phyloP scores from a whole-genome alignment of 2,329 filamentous ascomycete genomes.

The Podosphaera fusca region DNA sequence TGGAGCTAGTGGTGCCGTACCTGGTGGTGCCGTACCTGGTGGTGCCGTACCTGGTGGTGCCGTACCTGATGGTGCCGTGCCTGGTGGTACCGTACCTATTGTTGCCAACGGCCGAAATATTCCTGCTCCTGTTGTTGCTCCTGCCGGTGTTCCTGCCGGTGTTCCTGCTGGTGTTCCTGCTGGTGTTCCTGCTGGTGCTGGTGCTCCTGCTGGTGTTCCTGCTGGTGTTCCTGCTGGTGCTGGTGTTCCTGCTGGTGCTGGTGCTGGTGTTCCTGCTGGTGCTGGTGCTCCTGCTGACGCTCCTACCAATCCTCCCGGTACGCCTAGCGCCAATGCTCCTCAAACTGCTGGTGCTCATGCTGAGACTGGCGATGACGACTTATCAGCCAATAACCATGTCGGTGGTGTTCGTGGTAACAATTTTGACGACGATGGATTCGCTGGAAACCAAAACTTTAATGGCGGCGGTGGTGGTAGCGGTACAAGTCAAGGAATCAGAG shows the following conservation, averaged over 20 bases:
- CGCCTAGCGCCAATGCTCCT: not conserved
- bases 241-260: not conserved
- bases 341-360: not conserved
- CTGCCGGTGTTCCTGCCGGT: too few relatives aligned
- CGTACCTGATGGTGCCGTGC: not conserved
- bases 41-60: not conserved
- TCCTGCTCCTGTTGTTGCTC: too few relatives aligned
- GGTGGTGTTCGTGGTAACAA: not conserved
- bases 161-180: too few relatives aligned
- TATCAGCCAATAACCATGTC: not conserved
- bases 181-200: too few relatives aligned
- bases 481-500: not conserved
- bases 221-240: too few relatives aligned
- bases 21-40: not conserved
- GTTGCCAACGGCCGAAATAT: too few relatives aligned
- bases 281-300: not conserved
- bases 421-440: not conserved
- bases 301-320: not conserved
- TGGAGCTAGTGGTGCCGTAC: not conserved
- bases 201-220: too few relatives aligned
- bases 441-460: not conserved
- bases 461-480: not conserved
- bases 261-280: too few relatives aligned
- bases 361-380: not conserved
- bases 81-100: not conserved